Percentiles rank a stretch among this genome's conserved stretches.
Conservation (phyloP, 139 green algal species). For the Coelastrella sp. region DNA sequence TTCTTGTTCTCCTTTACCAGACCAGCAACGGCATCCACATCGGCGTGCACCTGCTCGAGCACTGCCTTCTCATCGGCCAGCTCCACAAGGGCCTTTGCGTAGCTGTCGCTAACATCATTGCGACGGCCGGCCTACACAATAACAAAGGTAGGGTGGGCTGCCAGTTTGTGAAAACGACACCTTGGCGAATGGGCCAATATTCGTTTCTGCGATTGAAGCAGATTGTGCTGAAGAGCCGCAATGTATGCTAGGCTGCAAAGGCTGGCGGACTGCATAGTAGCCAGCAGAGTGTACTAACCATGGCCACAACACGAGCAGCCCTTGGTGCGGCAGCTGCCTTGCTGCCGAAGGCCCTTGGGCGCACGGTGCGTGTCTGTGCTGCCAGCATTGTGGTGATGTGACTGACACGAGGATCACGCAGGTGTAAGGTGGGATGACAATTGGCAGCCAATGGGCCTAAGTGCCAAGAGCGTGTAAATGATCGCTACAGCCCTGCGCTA, state of each 20-base stretch:
- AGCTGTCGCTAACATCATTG: conserved; percentile 77
- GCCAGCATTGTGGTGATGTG: background rate
- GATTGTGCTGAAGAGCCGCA: conserved; percentile 40
- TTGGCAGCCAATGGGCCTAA: background rate
- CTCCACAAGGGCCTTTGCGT: conserved; percentile 96
- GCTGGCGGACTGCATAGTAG: background rate
- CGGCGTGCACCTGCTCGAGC: conserved; percentile 83
- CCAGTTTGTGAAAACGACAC: background rate
- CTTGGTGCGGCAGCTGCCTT: conserved; percentile 31
- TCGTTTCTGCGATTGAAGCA: background rate
- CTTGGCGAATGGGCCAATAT: background rate
- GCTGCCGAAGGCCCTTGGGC: conserved; percentile 32
- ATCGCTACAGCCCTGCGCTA: conserved; percentile 12
- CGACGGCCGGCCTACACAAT: conserved; percentile 32
- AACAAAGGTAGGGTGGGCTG: background rate
- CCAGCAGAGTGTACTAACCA: background rate
- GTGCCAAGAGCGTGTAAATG: background rate
- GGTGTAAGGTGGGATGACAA: background rate
- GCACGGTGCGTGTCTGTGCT: conserved; percentile 16
- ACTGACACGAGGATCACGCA: background rate
- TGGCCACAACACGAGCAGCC: conserved; percentile 35
- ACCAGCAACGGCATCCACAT: conserved; percentile 78
- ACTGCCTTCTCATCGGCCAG: conserved; percentile 86
- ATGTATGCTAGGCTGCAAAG: background rate
- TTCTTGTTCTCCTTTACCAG: conserved; percentile 80